Percentiles rank a stretch among this genome's conserved stretches.
Evolutionary conservation across 1,284 basidiomycete genomes (phyloP).

Genomic region (Sporisorium exsertum): DNA sequence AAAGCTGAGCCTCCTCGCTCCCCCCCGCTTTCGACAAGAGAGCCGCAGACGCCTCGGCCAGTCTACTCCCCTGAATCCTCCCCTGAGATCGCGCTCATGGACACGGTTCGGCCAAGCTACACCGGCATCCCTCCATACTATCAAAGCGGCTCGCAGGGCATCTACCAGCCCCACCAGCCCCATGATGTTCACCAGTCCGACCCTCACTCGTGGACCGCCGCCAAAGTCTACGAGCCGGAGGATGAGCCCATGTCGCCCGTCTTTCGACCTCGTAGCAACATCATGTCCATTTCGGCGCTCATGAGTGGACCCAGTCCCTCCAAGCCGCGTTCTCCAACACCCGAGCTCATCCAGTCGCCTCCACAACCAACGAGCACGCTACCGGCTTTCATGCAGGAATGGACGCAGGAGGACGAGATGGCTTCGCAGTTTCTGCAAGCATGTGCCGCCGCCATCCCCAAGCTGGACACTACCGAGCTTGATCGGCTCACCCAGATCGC

Average conservation of each 20-base stretch:
- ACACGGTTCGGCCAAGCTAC: conserved; percentile 18
- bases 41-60: conserved; percentile 1
- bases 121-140: background rate
- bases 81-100: conserved; percentile 39
- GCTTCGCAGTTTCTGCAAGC: conserved; percentile 38
- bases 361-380: conserved; percentile 1
- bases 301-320: conserved; percentile 36
- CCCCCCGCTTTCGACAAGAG: conserved; percentile 13
- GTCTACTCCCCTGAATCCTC: conserved; percentile 44
- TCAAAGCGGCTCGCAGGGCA: conserved; percentile 2
- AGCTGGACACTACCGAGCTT: conserved; percentile 44
- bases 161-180: background rate
- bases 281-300: conserved; percentile 54
- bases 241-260: conserved; percentile 38
- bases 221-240: conserved; percentile 14
- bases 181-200: background rate
- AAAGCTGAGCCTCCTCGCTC: conserved; percentile 33
- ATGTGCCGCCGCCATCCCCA: conserved; percentile 18
- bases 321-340: conserved; percentile 18
- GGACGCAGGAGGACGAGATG: conserved; percentile 45
- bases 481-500: conserved; percentile 45
- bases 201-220: conserved; percentile 4
- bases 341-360: conserved; percentile 19
- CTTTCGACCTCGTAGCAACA: conserved; percentile 37
- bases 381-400: conserved; percentile 23